Base-by-base conservation (phyloP, 73 alveolate species). In the Tetrahymena borealis region DNA sequence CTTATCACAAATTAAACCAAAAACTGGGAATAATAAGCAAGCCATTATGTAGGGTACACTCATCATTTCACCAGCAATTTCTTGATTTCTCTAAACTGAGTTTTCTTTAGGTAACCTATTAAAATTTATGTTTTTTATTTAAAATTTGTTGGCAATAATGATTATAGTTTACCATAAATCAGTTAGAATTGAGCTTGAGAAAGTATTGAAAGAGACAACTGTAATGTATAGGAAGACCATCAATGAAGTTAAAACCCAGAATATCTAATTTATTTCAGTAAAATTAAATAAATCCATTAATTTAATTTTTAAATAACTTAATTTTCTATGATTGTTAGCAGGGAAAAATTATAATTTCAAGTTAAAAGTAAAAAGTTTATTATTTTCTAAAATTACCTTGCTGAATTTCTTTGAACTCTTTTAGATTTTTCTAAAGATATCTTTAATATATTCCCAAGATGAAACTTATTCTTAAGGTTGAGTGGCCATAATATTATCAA, bases 61-160 rank as follows among this genome's bases (percentile, higher is more conserved):
- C 95, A 93, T 93, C 33, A 93, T 78, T 79, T 93, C 95, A 32
- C 95, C 95, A 11, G 95, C 95, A 32, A 79, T 90, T 85, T 93
- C 93, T 93, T 93, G 40, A 18, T 93, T 93, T 40, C 78, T 38
- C 78, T 93, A 90, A 38, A 93, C 4, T 18, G 95, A 33, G 38
- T 78, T 91, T 39, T 85, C 95, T 36, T 40, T 40, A 12, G 93
- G 91, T 33, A 93, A 33, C 85, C 85, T 60, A 24, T 20, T 20
- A 60, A 18, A 0, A 15, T 16, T 24, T 24, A 12, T 39, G 12
- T 24, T 6, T 7, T 6, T 15, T 0, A 0, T 24, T 0, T 60
- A 24, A 60, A 60, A 60, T 35, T 8, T 1, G 28, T 24, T 60
- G 20, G 7, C 7, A 3, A n/a, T n/a, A n/a, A 60, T 1, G 3